phyloP scores from a whole-genome alignment of 2,329 filamentous ascomycete species.

The Fusarium brevicatenulatum region DNA sequence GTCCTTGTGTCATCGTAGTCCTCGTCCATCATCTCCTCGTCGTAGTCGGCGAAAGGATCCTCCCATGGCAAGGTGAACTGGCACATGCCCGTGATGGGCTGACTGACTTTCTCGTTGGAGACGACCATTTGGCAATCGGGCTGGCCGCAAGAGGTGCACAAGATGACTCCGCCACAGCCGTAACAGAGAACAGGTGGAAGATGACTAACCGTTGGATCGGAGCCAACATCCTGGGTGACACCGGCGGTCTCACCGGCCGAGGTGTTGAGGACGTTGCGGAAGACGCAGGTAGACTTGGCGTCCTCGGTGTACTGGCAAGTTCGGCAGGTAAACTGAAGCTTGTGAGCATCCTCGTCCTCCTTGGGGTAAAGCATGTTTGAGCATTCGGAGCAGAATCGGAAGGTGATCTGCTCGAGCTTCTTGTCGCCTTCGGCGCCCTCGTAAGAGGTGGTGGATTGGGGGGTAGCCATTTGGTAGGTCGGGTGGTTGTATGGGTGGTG shows the following conservation, averaged over 20 bases:
- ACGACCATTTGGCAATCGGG: constrained; percentile 39
- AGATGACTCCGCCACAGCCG: constrained; percentile 57
- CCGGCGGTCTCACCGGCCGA: constrained; percentile 94
- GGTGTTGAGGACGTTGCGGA: constrained; percentile 92
- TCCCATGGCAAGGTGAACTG: constrained; percentile 45
- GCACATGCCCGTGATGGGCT: constrained; percentile 45
- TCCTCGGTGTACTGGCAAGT: constrained; percentile 93
- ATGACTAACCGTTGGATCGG: constrained; percentile 96
- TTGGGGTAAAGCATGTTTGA: constrained; percentile 98
- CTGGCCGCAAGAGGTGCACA: constrained; percentile 54
- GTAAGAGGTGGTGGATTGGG: constrained; percentile 60
- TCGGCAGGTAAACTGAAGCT: constrained; percentile 93
- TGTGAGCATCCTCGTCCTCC: constrained; percentile 85
- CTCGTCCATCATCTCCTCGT: constrained; percentile 51
- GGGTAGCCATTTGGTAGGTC: constrained; percentile 63
- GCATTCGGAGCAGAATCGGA: constrained; percentile 98
- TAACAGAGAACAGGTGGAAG: constrained; percentile 57
- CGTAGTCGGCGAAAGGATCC: constrained; percentile 52
- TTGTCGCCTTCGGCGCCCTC: constrained; percentile 58
- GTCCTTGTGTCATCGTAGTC: constrained; percentile 28
- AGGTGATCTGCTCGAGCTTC: constrained; percentile 84
- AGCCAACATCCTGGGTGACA: constrained; percentile 95
- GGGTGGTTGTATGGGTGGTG: constrained; percentile 10
- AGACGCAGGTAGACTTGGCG: constrained; percentile 89
- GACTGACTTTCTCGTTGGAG: constrained; percentile 27